Evolutionary conservation across 306 rosid species (phyloP).

Genomic region (Quercus gilva): DNA sequence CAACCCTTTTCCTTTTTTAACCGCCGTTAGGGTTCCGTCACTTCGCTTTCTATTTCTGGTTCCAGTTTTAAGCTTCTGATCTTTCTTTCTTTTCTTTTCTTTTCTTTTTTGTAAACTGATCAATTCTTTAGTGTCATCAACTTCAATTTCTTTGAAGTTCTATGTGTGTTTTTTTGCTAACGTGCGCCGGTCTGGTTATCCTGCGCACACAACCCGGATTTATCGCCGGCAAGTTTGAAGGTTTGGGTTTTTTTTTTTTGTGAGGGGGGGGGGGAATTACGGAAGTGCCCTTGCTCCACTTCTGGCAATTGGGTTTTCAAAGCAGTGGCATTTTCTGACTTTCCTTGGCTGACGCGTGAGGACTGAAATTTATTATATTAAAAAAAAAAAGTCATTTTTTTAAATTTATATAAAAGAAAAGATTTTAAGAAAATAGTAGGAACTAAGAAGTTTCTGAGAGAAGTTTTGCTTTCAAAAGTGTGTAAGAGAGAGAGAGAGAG

Average conservation of each 20-base stretch:
- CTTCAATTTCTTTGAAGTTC: neutral
- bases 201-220: neutral
- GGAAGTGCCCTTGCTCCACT: slow-evolving; percentile 20
- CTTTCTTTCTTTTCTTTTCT: too few species aligned
- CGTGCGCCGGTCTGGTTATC: slow-evolving; percentile 14
- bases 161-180: slow-evolving; percentile 20
- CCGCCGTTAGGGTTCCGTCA: slow-evolving; percentile 18
- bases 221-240: neutral
- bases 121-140: neutral
- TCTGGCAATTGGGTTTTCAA: neutral
- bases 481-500: neutral
- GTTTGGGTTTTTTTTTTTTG: neutral
- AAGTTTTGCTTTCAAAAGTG: neutral
- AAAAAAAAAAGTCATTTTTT: neutral
- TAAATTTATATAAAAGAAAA: too few species aligned
- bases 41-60: neutral
- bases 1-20: neutral
- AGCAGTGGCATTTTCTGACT: slow-evolving; percentile 22
- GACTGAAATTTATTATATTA: neutral
- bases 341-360: slow-evolving; percentile 1
- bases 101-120: neutral
- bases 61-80: neutral
- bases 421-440: neutral
- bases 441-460: slow-evolving; percentile 7
- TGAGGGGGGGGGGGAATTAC: too few species aligned